Evolutionary conservation across 371 early-diverging fungal species (phyloP).

Genomic region (Umbelopsis sp.): DNA sequence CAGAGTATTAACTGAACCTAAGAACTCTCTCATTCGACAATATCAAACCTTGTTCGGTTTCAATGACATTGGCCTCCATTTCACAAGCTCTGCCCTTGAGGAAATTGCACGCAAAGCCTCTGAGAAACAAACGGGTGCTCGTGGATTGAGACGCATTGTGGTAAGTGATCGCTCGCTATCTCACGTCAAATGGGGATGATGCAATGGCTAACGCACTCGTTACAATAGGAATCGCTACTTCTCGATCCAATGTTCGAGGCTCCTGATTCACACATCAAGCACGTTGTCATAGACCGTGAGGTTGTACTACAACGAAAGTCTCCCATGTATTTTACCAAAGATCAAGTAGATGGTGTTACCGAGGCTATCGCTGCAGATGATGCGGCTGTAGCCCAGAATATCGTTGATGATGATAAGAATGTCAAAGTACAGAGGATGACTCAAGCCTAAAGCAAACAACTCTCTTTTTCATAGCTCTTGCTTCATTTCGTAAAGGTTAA

Average conservation of each 20-base stretch:
- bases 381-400: neutral
- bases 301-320: conserved; percentile 62
- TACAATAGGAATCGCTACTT: conserved; percentile 65
- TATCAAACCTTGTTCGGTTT: conserved; percentile 74
- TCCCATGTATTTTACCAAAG: conserved; percentile 64
- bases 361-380: conserved; percentile 44
- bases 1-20: conserved; percentile 82
- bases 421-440: conserved; percentile 28
- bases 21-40: conserved; percentile 84
- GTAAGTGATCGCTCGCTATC: conserved; percentile 29
- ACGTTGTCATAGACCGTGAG: conserved; percentile 73
- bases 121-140: conserved; percentile 87
- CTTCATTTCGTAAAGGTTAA: neutral
- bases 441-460: conserved; percentile 19
- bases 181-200: neutral
- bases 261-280: conserved; percentile 71
- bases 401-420: conserved; percentile 12
- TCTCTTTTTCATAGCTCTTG: neutral
- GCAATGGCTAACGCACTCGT: neutral
- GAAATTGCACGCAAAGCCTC: conserved; percentile 77
- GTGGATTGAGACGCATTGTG: conserved; percentile 88
- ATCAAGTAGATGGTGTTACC: conserved; percentile 46
- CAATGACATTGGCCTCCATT: conserved; percentile 59
- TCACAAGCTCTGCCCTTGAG: conserved; percentile 72
- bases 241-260: conserved; percentile 85